Evolutionary conservation across 106 monocot species (phyloP).

Genomic region (Phalaenopsis equestris): DNA sequence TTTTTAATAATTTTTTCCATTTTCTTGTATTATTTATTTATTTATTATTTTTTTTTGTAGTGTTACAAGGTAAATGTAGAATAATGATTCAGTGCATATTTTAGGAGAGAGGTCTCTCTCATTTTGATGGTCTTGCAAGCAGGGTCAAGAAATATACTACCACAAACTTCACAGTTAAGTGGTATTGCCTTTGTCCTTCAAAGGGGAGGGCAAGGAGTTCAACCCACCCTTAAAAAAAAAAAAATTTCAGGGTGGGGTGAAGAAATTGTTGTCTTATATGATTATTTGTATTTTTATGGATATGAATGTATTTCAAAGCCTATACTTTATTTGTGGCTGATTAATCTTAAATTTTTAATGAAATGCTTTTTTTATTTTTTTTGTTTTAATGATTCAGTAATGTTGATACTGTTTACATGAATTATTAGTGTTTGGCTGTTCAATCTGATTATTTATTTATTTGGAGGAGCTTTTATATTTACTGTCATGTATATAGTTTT

Average conservation of each 20-base stretch:
- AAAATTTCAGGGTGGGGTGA: background rate
- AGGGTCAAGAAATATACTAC: constrained; percentile 8
- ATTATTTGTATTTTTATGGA: background rate
- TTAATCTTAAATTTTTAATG: background rate
- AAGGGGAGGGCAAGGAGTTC: background rate
- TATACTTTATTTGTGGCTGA: background rate
- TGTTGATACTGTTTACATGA: too few relatives aligned
- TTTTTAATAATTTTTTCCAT: background rate
- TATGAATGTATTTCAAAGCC: background rate
- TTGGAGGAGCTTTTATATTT: too few relatives aligned
- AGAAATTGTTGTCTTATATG: background rate
- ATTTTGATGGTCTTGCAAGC: constrained; percentile 8
- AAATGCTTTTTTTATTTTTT: too few relatives aligned
- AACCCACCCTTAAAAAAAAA: background rate
- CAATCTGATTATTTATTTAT: too few relatives aligned
- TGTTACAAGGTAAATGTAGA: constrained; percentile 4
- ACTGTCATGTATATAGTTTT: too few relatives aligned
- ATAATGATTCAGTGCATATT: constrained; percentile 2
- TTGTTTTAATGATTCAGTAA: too few relatives aligned
- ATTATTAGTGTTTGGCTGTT: too few relatives aligned
- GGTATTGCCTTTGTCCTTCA: constrained; percentile 1
- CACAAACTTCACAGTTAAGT: background rate
- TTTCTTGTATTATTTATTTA: background rate
- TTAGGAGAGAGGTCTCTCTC: background rate
- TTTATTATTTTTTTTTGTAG: background rate